phyloP scores from a whole-genome alignment of 169 alveolate species.

The Fabrea salina region DNA sequence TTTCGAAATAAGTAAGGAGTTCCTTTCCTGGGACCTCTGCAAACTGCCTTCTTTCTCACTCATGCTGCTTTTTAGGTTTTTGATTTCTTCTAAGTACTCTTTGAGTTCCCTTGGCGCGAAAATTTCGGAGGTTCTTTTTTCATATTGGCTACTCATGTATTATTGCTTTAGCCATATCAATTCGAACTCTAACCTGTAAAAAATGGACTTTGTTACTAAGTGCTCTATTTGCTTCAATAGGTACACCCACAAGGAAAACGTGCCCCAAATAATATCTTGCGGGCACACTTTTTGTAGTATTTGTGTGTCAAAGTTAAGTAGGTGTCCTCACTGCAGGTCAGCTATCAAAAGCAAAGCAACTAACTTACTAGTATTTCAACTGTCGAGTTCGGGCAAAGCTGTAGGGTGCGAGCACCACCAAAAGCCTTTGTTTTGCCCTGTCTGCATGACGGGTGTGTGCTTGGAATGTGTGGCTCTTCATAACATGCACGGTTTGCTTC shows the following conservation, averaged over 20 bases:
- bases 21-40: constrained; percentile 3
- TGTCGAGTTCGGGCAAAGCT: background rate
- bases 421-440: background rate
- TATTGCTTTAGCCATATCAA: too few species aligned
- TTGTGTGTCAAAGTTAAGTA: constrained; percentile 16
- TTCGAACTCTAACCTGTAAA: too few species aligned
- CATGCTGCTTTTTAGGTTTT: background rate
- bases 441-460: background rate
- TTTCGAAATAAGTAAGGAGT: background rate
- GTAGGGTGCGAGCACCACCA: background rate
- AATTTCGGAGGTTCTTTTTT: background rate
- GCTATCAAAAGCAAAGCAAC: background rate
- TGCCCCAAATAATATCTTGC: constrained; percentile 38
- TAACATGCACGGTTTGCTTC: background rate
- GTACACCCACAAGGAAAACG: background rate
- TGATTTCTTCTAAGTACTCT: background rate
- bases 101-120: background rate
- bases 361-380: background rate
- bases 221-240: constrained; percentile 36
- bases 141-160: too few species aligned
- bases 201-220: constrained; percentile 30
- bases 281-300: constrained; percentile 45
- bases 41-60: background rate
- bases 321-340: background rate
- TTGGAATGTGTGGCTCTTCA: background rate